Base-by-base conservation (phyloP, 768 basidiomycete species). In the Rickenella mellea region DNA sequence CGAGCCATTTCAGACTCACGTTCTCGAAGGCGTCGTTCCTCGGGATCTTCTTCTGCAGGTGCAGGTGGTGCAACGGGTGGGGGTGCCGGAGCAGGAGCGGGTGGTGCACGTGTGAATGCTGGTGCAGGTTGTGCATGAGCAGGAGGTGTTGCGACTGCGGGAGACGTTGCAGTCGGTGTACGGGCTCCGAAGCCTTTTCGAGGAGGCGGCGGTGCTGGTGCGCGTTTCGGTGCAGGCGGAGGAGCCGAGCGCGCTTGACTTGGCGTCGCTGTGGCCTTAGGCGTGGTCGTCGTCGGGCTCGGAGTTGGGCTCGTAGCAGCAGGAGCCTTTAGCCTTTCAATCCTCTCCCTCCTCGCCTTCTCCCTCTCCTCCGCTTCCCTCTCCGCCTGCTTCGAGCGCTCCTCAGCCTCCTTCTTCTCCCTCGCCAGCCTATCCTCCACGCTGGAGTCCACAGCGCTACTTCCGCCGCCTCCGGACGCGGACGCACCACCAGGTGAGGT, bases 371-470 rank as follows among this genome's bases (percentile, higher is more conserved):
- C 83, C 2, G 84, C 83, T 51, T 85, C 80, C 48, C 71, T 72
- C 59, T 96, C 92, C 0, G 90, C 92, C 37, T 71, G 65, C 43
- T 69, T 73, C 0, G 75, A 76, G 58, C 86, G 89, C 57, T 89
- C 86, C 49, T 91, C 92, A 0, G 93, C 93, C 56, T 96, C 94
- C 55, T 74, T 80, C 68, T 83, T 86, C 55, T 98, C 94, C 51
- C 79, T 70, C 27, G 76, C 80, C 5, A 98, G 71, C 8, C 93
- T 68, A 49, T 92, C 86, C 55, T 90, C 85, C 2, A 96, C 89
- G 40, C 70, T 74, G 6, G 75, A 80, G 58, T 96, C 93, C 8
- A 92, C 67, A 0, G 57, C 48, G 0, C 54, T 51, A 14, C 51
- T 46, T 6, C 50, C 55, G 0, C 54, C 52, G 14, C 51, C 45